Evolutionary conservation across 2,329 filamentous ascomycete species (phyloP).

Genomic region (Curvularia verruculosa): DNA sequence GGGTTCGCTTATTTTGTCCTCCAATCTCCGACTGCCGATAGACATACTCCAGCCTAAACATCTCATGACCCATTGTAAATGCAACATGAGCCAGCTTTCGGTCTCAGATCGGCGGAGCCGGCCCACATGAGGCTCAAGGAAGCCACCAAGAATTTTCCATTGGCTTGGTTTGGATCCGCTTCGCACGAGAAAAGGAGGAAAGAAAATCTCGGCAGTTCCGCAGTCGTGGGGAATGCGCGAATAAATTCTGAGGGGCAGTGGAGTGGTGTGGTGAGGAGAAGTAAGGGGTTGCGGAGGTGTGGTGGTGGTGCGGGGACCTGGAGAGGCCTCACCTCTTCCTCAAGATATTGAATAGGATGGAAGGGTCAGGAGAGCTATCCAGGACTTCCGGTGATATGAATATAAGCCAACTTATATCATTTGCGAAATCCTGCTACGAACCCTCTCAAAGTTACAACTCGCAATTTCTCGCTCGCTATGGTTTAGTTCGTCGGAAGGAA

Average conservation of each 20-base stretch:
- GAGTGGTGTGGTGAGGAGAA: conserved; percentile 12
- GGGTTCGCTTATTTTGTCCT: conserved; percentile 2
- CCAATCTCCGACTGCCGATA: conserved; percentile 12
- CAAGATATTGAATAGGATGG: background rate
- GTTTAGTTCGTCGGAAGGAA: background rate
- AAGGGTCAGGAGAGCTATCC: background rate
- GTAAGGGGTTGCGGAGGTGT: conserved; percentile 11
- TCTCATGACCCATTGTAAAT: conserved; percentile 5
- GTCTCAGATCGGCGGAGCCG: conserved; percentile 12
- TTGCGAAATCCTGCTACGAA: background rate
- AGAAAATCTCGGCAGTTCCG: conserved; percentile 13
- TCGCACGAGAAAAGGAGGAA: conserved; percentile 7
- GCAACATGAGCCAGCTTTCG: conserved; percentile 11
- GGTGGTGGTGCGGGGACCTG: conserved; percentile 9
- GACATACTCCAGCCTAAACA: background rate
- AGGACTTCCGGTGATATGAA: background rate
- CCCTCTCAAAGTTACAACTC: background rate
- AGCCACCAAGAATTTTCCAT: conserved; percentile 17
- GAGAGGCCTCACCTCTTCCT: background rate
- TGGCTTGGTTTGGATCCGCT: conserved; percentile 8
- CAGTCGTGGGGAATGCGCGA: conserved; percentile 9
- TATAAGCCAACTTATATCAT: background rate
- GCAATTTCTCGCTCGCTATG: background rate
- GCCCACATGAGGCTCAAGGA: conserved; percentile 19
- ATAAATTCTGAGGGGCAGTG: conserved; percentile 9